A percentile compares a stretch with the other conserved stretches of the same genome.
Evolutionary conservation across 2,329 filamentous ascomycete species (phyloP).

Genomic region (Fonsecaea multimorphosa): DNA sequence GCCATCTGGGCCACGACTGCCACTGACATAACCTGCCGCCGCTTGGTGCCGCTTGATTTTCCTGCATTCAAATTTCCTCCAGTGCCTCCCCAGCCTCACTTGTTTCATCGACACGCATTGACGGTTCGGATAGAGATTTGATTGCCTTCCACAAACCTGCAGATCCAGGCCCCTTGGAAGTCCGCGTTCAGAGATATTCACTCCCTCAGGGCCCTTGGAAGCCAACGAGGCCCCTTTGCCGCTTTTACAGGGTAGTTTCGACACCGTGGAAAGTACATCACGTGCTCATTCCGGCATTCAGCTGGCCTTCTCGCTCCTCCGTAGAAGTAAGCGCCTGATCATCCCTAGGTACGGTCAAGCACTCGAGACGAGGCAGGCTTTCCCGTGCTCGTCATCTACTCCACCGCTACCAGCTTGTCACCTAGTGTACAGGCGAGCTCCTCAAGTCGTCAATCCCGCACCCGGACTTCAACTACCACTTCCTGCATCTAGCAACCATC

Average conservation of each 20-base stretch:
- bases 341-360: conserved; percentile 7
- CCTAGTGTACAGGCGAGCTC: conserved; percentile 20
- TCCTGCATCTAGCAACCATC: conserved; percentile 1
- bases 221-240: not conserved
- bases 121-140: conserved; percentile 5
- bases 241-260: not conserved
- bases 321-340: not conserved
- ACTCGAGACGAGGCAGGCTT: not conserved
- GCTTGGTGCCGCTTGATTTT: not conserved
- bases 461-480: conserved; percentile 23
- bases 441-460: conserved; percentile 19
- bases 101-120: conserved; percentile 22
- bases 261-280: not conserved
- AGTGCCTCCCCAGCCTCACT: conserved; percentile 20
- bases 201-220: not conserved
- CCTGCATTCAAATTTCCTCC: conserved; percentile 11
- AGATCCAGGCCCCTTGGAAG: not conserved
- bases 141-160: not conserved
- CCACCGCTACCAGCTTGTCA: not conserved
- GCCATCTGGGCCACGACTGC: not conserved
- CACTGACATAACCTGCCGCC: conserved; percentile 13
- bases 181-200: not conserved
- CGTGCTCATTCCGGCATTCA: not conserved
- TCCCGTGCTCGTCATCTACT: conserved; percentile 5
- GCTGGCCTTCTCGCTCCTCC: not conserved